Percentiles rank a stretch among this genome's conserved stretches.
Evolutionary conservation across 2,329 filamentous ascomycete species (phyloP).

Genomic region (Exophiala aquamarina): DNA sequence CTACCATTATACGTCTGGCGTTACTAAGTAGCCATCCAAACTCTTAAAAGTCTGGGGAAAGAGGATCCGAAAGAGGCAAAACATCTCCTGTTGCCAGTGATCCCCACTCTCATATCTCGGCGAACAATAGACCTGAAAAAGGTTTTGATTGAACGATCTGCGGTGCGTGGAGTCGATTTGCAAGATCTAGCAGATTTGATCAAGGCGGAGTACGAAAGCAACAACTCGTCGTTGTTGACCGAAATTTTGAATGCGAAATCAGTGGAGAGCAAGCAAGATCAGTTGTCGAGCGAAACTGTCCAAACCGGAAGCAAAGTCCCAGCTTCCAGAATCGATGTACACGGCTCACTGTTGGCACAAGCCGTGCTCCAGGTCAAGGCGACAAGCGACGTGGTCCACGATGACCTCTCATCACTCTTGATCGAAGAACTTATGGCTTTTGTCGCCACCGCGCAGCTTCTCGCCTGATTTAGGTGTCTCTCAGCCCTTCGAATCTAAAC

Average conservation of each 20-base stretch:
- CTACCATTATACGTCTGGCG: too few relatives aligned
- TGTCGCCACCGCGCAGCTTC: slow-evolving; percentile 62
- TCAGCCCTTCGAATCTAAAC: slow-evolving; percentile 43
- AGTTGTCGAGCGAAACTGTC: slow-evolving; percentile 28
- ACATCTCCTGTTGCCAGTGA: slow-evolving; percentile 68
- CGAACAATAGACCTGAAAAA: slow-evolving; percentile 77
- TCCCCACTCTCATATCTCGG: slow-evolving; percentile 71
- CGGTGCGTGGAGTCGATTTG: slow-evolving; percentile 63
- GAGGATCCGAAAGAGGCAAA: slow-evolving; percentile 78
- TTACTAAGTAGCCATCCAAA: slow-evolving; percentile 83
- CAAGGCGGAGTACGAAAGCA: slow-evolving; percentile 57
- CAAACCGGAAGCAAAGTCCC: slow-evolving; percentile 49
- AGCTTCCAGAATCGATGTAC: slow-evolving; percentile 46
- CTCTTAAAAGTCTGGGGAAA: slow-evolving; percentile 80
- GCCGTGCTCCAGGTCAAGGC: slow-evolving; percentile 75
- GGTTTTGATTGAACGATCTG: slow-evolving; percentile 78
- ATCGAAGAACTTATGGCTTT: slow-evolving; percentile 60
- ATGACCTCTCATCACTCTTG: slow-evolving; percentile 63
- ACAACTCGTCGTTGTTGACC: slow-evolving; percentile 51
- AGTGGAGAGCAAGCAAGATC: slow-evolving; percentile 45
- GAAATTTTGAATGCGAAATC: slow-evolving; percentile 62
- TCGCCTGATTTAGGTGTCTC: slow-evolving; percentile 63
- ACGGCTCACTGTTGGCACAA: slow-evolving; percentile 80
- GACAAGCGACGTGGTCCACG: slow-evolving; percentile 69
- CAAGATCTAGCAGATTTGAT: slow-evolving; percentile 57